These are phyloP conservation scores for Sporormia fimetaria DNA, from an alignment of 495 filamentous ascomycete species.

Conservation along the genomic window DNA sequence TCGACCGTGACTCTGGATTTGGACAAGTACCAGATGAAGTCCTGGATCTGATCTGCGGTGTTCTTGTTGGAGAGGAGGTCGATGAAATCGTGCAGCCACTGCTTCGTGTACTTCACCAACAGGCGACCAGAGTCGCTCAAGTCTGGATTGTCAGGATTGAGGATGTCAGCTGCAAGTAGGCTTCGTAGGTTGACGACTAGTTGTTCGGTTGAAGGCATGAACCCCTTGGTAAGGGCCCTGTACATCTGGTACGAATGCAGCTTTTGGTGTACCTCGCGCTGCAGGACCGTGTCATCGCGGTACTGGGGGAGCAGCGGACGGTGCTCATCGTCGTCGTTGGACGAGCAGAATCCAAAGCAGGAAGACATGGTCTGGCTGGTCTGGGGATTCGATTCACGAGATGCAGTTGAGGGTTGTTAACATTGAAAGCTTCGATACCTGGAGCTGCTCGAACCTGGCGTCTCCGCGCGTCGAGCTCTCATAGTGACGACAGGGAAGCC, in stretches of 20 bases:
- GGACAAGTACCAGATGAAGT: constrained; percentile 77
- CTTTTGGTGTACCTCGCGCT: constrained; percentile 69
- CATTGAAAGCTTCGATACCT: not conserved
- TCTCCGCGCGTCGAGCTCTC: too few species aligned
- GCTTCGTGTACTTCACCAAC: constrained; percentile 58
- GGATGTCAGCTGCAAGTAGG: constrained; percentile 61
- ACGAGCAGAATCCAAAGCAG: constrained; percentile 42
- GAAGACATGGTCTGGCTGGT: constrained; percentile 41
- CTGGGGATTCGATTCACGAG: too few species aligned
- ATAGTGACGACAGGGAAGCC: too few species aligned
- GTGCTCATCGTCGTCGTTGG: constrained; percentile 41
- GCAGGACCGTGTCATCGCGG: constrained; percentile 66
- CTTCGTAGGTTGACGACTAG: constrained; percentile 68
- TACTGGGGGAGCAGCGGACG: constrained; percentile 78
- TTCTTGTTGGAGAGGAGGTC: constrained; percentile 74
- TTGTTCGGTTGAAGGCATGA: constrained; percentile 87
- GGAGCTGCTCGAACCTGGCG: too few species aligned
- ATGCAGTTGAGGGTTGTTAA: not conserved
- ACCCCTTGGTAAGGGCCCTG: constrained; percentile 70
- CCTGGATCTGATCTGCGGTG: constrained; percentile 71
- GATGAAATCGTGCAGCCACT: constrained; percentile 64
- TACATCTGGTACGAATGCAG: constrained; percentile 88
- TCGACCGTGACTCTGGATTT: constrained; percentile 62
- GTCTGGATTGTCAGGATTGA: constrained; percentile 64
- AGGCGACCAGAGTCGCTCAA: constrained; percentile 66